A percentile compares a stretch with the other conserved stretches of the same genome.
These are phyloP conservation scores for Oenanthe javanica DNA, from an alignment of 140 eudicot genomes.

Conservation along the genomic window DNA sequence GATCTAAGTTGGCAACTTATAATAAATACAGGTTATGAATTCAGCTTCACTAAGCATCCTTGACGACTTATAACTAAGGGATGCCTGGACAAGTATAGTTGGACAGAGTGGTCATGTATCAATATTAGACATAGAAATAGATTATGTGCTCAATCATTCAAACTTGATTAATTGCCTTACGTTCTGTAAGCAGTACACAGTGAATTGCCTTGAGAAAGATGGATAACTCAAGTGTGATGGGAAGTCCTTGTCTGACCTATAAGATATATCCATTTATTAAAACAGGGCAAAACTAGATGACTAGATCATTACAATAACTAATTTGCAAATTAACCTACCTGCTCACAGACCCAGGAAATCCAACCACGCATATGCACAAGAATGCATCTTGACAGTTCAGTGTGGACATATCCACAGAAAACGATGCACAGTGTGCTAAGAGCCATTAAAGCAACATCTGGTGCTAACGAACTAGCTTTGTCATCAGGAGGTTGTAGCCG, in stretches of 20 bases:
- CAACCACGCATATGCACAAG: conserved; percentile 46
- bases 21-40: not conserved
- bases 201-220: conserved; percentile 79
- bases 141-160: conserved; percentile 1
- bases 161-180: conserved; percentile 30
- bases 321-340: conserved; percentile 39
- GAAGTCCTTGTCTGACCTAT: conserved; percentile 46
- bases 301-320: conserved; percentile 8
- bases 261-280: conserved; percentile 20
- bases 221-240: conserved; percentile 36
- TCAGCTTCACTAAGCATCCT: not conserved
- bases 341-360: conserved; percentile 85
- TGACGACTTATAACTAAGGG: not conserved
- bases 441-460: conserved; percentile 61
- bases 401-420: conserved; percentile 43
- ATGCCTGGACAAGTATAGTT: not conserved
- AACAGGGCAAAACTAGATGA: conserved; percentile 11
- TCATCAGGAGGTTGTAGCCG: conserved; percentile 53
- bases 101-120: not conserved
- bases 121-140: not conserved
- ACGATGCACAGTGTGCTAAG: conserved; percentile 75
- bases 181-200: conserved; percentile 48
- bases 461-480: conserved; percentile 24
- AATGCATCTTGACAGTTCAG: conserved; percentile 29
- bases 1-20: not conserved